phyloP scores from a whole-genome alignment of 202 grass and related monocot species.

The Panicum hallii region DNA sequence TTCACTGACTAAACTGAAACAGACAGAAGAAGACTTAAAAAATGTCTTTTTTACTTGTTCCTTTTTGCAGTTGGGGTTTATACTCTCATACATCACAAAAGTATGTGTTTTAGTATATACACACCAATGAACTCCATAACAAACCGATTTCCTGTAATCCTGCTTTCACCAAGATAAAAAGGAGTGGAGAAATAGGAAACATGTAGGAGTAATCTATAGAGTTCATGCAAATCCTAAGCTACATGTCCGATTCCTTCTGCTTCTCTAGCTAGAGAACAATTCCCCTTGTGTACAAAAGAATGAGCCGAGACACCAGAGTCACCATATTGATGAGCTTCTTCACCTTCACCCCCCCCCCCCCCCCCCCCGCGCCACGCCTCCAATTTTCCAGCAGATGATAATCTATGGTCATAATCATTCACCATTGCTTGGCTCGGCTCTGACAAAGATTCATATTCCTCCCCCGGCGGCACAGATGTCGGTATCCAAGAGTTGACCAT shows the following conservation, averaged over 20 bases:
- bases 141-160: not conserved
- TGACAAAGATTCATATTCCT: not conserved
- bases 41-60: not conserved
- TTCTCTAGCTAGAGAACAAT: constrained; percentile 24
- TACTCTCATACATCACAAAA: not conserved
- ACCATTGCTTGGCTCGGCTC: not conserved
- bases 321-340: constrained; percentile 48
- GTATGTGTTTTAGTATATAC: too few relatives aligned
- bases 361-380: too few relatives aligned
- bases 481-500: not conserved
- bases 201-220: not conserved
- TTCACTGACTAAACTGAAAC: not conserved
- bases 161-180: not conserved
- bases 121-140: not conserved
- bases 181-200: not conserved
- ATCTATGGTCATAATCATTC: not conserved
- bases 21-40: not conserved
- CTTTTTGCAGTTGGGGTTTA: not conserved
- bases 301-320: constrained; percentile 38
- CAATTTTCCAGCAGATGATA: constrained; percentile 6
- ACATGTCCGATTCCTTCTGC: not conserved
- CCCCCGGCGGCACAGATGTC: too few relatives aligned
- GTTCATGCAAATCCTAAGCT: not conserved
- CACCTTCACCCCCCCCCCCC: constrained; percentile 40
- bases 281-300: constrained; percentile 51